Evolutionary conservation across 192 early-diverging fungal species (phyloP).

Genomic region (Coemansia sp.): DNA sequence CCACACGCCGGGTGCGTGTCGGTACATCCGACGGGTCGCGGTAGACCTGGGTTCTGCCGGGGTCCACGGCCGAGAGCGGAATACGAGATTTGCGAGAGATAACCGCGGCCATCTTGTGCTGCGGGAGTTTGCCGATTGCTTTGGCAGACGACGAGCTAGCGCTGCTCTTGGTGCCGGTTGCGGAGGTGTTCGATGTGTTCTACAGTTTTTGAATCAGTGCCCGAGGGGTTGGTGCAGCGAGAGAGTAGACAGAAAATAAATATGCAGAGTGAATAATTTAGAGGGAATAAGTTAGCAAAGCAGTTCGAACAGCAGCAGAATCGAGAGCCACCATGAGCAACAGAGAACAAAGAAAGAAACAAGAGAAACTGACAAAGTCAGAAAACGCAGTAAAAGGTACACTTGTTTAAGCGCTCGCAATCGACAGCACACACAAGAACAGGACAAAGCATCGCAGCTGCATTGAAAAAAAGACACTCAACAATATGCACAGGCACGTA

Average conservation of each 20-base stretch:
- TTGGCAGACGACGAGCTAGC: not conserved
- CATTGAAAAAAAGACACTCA: not conserved
- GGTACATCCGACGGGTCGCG: conserved; percentile 28
- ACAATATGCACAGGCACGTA: conserved; percentile 1
- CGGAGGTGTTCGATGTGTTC: conserved; percentile 11
- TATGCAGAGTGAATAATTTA: not conserved
- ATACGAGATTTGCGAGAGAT: conserved; percentile 36
- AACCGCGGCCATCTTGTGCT: conserved; percentile 23
- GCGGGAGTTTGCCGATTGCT: not conserved
- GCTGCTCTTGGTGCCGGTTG: conserved; percentile 12
- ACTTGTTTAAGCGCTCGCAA: not conserved
- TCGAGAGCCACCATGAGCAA: no score
- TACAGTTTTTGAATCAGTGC: conserved; percentile 8
- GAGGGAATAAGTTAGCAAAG: not conserved
- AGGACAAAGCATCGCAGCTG: not conserved
- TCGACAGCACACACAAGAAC: not conserved
- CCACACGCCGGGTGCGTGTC: conserved; percentile 13
- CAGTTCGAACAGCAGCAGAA: not conserved
- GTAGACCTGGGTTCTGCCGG: conserved; percentile 28
- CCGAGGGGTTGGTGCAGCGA: not conserved
- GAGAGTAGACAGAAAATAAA: not conserved
- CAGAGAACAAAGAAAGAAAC: not conserved
- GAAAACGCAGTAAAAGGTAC: not conserved
- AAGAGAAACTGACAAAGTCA: not conserved
- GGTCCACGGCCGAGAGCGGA: conserved; percentile 33